These are phyloP conservation scores for Lycium barbarum DNA, from an alignment of 257 asterid genomes.

Conservation along the genomic window DNA sequence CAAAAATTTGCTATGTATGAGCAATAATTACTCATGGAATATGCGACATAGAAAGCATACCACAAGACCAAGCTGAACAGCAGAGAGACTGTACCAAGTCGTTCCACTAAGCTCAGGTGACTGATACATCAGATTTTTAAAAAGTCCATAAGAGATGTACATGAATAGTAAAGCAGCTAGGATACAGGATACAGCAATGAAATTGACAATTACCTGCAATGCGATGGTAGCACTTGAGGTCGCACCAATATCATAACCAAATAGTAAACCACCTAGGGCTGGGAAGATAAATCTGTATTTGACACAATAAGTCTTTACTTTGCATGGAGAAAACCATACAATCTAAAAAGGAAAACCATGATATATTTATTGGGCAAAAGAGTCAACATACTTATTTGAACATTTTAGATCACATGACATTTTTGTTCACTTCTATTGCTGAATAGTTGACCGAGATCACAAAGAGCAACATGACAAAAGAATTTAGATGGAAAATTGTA, in stretches of 20 bases:
- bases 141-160: not conserved
- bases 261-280: conserved; percentile 91
- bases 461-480: not conserved
- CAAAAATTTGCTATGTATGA: not conserved
- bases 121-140: conserved; percentile 49
- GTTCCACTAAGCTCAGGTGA: conserved; percentile 94
- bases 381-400: not conserved
- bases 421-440: not conserved
- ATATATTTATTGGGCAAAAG: not conserved
- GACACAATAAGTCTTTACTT: conserved; percentile 8
- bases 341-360: not conserved
- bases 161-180: conserved; percentile 11
- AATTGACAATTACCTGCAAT: conserved; percentile 65
- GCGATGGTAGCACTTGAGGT: conserved; percentile 96
- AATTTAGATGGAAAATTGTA: not conserved
- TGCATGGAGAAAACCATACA: not conserved
- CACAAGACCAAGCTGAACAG: conserved; percentile 97
- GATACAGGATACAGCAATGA: conserved; percentile 12
- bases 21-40: not conserved
- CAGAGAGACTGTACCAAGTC: conserved; percentile 83
- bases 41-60: conserved; percentile 48
- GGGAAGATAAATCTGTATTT: conserved; percentile 83
- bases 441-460: not conserved
- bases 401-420: not conserved
- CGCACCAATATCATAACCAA: conserved; percentile 98